These are phyloP conservation scores for Cylindrodendrum hubeiense DNA, from an alignment of 2,329 filamentous ascomycete species.

Conservation along the genomic window DNA sequence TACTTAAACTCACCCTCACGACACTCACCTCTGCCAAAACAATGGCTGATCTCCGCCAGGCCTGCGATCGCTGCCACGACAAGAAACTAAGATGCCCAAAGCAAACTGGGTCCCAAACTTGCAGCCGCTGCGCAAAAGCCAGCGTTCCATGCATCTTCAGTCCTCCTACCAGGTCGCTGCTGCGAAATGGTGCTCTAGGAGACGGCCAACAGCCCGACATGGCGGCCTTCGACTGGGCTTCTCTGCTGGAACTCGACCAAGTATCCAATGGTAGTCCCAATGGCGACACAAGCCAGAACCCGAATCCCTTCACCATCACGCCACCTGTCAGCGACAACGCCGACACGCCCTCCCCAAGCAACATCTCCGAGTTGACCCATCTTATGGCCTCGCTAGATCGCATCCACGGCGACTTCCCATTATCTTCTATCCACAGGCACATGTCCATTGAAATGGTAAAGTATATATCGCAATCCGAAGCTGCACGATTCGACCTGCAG, in stretches of 20 bases:
- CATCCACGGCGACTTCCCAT: conserved; percentile 29
- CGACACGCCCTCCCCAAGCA: not conserved
- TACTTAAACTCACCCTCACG: not conserved
- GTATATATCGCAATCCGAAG: conserved; percentile 38
- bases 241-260: conserved; percentile 28
- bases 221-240: conserved; percentile 39
- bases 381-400: conserved; percentile 41
- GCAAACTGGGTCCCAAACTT: conserved; percentile 49
- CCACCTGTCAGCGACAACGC: conserved; percentile 25
- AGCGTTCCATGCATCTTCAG: conserved; percentile 57
- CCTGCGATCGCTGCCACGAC: conserved; percentile 60
- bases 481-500: conserved; percentile 41
- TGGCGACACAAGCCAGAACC: not conserved
- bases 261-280: not conserved
- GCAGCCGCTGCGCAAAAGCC: conserved; percentile 57
- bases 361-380: conserved; percentile 33
- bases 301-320: conserved; percentile 9
- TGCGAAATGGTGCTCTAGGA: conserved; percentile 8
- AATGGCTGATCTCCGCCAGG: conserved; percentile 47
- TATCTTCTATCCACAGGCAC: conserved; percentile 24
- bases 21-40: not conserved
- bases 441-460: conserved; percentile 41
- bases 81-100: conserved; percentile 62
- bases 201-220: conserved; percentile 15
- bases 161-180: conserved; percentile 47